Percentiles rank a stretch among this genome's conserved stretches.
Evolutionary conservation across 345 rosid species (phyloP).

Genomic region (Arabidopsis arenosa): DNA sequence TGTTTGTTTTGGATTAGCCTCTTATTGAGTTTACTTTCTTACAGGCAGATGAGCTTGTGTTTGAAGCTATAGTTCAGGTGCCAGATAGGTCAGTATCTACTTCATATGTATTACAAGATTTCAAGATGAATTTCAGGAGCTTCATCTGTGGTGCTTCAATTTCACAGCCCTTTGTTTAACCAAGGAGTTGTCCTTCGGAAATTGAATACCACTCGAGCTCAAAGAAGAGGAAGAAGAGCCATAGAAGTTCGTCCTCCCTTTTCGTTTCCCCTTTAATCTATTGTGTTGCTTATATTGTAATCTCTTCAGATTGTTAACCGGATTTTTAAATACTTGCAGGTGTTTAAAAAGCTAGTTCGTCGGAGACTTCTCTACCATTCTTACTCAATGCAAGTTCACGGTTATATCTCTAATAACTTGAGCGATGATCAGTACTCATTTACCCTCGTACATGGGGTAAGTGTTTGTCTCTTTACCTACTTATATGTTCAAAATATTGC

Average conservation of each 20-base stretch:
- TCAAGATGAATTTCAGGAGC: slow-evolving; percentile 24
- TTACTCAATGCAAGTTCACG: slow-evolving; percentile 96
- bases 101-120: slow-evolving; percentile 24
- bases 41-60: slow-evolving; percentile 86
- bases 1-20: background rate
- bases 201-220: slow-evolving; percentile 73
- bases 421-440: slow-evolving; percentile 56
- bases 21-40: slow-evolving; percentile 25
- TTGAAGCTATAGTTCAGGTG: slow-evolving; percentile 80
- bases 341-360: slow-evolving; percentile 77
- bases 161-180: slow-evolving; percentile 80
- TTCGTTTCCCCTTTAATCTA: background rate
- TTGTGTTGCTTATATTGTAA: background rate
- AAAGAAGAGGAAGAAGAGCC: slow-evolving; percentile 87
- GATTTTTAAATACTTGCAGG: slow-evolving; percentile 52
- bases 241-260: slow-evolving; percentile 63
- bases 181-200: slow-evolving; percentile 81
- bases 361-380: slow-evolving; percentile 87
- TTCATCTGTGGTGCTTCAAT: slow-evolving; percentile 45
- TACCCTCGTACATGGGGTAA: slow-evolving; percentile 85
- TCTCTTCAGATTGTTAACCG: slow-evolving; percentile 7
- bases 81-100: slow-evolving; percentile 60
- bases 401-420: slow-evolving; percentile 57
- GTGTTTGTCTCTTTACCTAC: slow-evolving; percentile 27
- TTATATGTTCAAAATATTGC: slow-evolving; percentile 4